Conservation (phyloP, 371 early-diverging fungal genomes). For the Lichtheimia ramosa region DNA sequence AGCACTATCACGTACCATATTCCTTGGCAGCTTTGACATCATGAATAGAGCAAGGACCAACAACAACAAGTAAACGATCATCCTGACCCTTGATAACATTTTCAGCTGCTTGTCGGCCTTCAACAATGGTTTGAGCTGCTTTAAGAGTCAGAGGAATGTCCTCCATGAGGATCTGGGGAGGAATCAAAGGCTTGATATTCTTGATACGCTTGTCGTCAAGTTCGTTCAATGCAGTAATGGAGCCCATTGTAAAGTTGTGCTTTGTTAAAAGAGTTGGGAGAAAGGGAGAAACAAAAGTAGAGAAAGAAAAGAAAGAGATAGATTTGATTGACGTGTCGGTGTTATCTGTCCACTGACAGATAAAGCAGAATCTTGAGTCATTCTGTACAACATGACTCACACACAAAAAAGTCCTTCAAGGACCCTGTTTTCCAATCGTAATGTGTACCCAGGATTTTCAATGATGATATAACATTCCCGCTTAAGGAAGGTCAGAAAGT, state of each 20-base stretch:
- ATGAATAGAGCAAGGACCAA: conserved; percentile 93
- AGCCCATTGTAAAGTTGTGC: neutral
- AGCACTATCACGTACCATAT: conserved; percentile 67
- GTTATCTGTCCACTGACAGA: too few species aligned
- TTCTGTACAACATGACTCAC: too few species aligned
- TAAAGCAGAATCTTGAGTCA: too few species aligned
- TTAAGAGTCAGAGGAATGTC: conserved; percentile 76
- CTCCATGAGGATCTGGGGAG: conserved; percentile 94
- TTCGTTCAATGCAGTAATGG: conserved; percentile 72
- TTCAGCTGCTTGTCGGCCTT: conserved; percentile 55
- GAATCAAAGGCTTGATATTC: conserved; percentile 87
- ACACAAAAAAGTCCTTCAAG: too few species aligned
- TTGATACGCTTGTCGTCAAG: conserved; percentile 91
- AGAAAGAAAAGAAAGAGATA: too few species aligned
- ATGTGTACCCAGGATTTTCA: too few species aligned
- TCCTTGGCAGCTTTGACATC: conserved; percentile 85
- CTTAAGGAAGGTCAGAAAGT: too few species aligned
- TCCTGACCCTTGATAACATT: conserved; percentile 75
- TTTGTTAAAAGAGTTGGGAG: neutral
- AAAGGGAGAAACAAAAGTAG: neutral
- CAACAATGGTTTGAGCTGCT: conserved; percentile 51
- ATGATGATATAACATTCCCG: too few species aligned
- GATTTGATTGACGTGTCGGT: too few species aligned
- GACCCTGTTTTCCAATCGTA: too few species aligned
- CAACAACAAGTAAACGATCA: conserved; percentile 79